Conservation (phyloP, 441 rosid genomes). For the Syzygium syzygioides region DNA sequence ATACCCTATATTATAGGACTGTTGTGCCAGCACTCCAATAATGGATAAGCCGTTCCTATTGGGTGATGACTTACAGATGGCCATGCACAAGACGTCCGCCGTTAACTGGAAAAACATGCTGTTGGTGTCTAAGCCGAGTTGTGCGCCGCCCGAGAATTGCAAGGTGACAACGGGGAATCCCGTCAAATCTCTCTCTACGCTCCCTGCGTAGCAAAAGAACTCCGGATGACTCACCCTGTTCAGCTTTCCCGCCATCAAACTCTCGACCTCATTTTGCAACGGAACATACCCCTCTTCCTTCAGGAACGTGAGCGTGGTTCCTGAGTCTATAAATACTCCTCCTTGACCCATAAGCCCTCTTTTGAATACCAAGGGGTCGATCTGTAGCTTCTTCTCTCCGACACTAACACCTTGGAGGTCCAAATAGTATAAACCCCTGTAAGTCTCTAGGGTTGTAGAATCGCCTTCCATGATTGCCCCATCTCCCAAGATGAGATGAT, state of each 20-base stretch:
- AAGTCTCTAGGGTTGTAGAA: not conserved
- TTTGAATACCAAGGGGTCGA: not conserved
- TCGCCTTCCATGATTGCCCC: not conserved
- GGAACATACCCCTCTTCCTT: not conserved
- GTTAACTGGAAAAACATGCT: not conserved
- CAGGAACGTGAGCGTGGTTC: not conserved
- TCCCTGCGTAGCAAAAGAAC: not conserved
- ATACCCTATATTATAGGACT: not conserved
- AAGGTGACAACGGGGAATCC: not conserved
- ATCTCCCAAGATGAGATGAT: not conserved
- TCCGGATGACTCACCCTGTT: not conserved
- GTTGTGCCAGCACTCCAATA: not conserved
- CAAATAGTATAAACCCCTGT: not conserved
- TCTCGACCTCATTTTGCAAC: not conserved
- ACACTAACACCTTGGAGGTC: not conserved
- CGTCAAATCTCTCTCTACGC: not conserved
- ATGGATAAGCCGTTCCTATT: not conserved
- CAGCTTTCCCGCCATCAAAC: not conserved
- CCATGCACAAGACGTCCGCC: not conserved
- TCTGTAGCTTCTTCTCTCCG: not conserved
- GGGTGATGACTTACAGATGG: not conserved
- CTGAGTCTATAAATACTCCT: not conserved
- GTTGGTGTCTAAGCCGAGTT: not conserved
- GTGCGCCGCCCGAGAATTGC: not conserved
- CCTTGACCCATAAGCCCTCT: not conserved